Base-by-base conservation (phyloP, 2,329 filamentous ascomycete species). In the Fusarium lateritium region DNA sequence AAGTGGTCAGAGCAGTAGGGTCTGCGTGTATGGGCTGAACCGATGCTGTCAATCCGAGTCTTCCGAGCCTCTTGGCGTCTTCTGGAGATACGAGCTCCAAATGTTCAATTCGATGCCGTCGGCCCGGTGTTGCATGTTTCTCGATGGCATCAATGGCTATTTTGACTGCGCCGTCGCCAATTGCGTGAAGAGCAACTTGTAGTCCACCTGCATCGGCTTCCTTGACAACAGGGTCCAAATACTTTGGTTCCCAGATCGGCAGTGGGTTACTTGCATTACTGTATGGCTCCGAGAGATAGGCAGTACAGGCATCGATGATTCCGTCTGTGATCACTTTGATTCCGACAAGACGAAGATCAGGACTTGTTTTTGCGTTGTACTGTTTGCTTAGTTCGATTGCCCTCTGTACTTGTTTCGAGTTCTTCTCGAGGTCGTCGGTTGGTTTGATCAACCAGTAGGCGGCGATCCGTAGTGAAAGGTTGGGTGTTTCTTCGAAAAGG, bases 251-350 rank as follows among this genome's bases (percentile, higher is more conserved):
- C 88, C 88, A 90, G 44, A 89, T 81, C 0, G 86, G 83, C 4
- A 83, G 82, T 7, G 65, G 65, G 34, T 80, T 78, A 7, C 78
- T 76, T 5, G 79, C 76, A 4, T 77, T 81, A 56, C 83, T 77
- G 72, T 90, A 90, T 0, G 88, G 88, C 68, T 89, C 82, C 5
- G 81, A 78, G 2, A 90, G 78, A 0, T 83, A 85, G 0, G 88
- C 88, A 2, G 88, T 90, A 72, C 88, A 91, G 3, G 85, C 86
- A 67, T 91, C 88, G 36, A 91, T 79, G 31, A 89, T 86, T 11
- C 88, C 88, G 67, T 90, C 88, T 62, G 84, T 85, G 39, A 90
- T 88, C 24, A 90, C 75, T 73, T 91, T 91, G 74, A 90, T 86
- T 13, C 88, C 88, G 0, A 85, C 83, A 10, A 90, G 78, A 9